These are phyloP conservation scores for Volvox carteri DNA, from an alignment of 163 green algal species.

Conservation along the genomic window DNA sequence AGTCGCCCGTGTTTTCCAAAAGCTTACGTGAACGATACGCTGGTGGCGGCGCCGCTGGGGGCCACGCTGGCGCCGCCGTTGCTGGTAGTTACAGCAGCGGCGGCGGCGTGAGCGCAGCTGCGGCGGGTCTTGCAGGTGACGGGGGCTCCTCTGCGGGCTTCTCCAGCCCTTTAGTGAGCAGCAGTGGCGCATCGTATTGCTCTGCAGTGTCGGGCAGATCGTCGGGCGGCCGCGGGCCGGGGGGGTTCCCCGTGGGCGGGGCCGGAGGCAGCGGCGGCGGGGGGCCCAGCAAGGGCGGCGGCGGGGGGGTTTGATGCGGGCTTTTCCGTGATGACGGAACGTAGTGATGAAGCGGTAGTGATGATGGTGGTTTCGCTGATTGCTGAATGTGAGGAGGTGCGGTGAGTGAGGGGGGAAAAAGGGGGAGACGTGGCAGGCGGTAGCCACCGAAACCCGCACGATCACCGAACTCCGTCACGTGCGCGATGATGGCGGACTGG, in stretches of 20 bases:
- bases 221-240: not conserved
- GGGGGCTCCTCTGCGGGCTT: not conserved
- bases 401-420: too few species aligned
- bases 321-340: too few species aligned
- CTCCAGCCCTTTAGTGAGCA: not conserved
- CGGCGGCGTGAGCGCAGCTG: not conserved
- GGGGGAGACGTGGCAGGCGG: too few species aligned
- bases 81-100: not conserved
- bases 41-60: not conserved
- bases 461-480: too few species aligned
- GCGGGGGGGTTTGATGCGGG: too few species aligned
- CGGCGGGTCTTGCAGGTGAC: not conserved
- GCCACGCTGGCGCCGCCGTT: not conserved
- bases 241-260: not conserved
- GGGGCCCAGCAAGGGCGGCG: not conserved
- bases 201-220: not conserved
- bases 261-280: not conserved
- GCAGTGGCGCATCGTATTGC: slow-evolving; percentile 20
- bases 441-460: too few species aligned
- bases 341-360: too few species aligned
- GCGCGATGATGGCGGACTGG: too few species aligned
- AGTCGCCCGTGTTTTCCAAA: not conserved
- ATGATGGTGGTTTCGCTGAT: not conserved
- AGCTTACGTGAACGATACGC: slow-evolving; percentile 22
- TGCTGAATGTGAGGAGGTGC: too few species aligned